Evolutionary conservation across 352 stramenopile genomes (phyloP), one percentile per base, ranked within the genome.

Genomic region (Globisporangium spiculum): DNA sequence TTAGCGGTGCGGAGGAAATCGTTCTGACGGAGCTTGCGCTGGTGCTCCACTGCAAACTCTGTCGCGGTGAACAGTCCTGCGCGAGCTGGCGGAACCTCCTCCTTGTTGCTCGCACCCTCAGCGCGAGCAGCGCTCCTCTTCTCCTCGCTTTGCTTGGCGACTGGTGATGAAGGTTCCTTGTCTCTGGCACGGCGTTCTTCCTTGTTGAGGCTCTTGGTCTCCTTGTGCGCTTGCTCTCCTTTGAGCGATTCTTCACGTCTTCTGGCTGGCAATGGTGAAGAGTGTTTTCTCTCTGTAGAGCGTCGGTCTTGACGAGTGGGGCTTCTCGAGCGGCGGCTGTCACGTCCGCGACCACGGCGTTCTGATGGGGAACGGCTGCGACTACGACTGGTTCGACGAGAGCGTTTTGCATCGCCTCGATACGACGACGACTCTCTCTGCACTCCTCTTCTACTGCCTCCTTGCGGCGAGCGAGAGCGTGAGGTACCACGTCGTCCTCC

Each of bases 31-130:
- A 69, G 70, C 63, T 78, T 86, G 16, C 76, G 66, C 62, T 89
- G 76, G 32, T 84, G 78, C 30, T 95, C 76, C 0, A 74, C 65
- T 8, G 83, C 81, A 60, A 95, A 95, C 60, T 92, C 82, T 26
- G 76, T 72, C 22, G 81, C 76, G 8, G 83, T 93, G 58, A 92
- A 93, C 32, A 95, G 55, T 6, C 87, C 87, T 14, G 75, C 78
- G 1, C 74, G 69, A 30, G 75, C 67, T 30, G 81, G 82, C 4
- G 18, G 14, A 38, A 26, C 5, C 55, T 32, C 27, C 6, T 32
- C 27, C 7, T 22, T 18, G 16, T 60, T 60, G 55, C 55, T 60
- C 0, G 10, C n/a, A 2, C 10, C 9, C 48, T 60, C 55, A 10
- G 36, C 6, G 20, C 5, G 36, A 18, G 27, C 14, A 2, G 38